Base-by-base conservation (phyloP, 345 rosid species). In the Salix caprea region DNA sequence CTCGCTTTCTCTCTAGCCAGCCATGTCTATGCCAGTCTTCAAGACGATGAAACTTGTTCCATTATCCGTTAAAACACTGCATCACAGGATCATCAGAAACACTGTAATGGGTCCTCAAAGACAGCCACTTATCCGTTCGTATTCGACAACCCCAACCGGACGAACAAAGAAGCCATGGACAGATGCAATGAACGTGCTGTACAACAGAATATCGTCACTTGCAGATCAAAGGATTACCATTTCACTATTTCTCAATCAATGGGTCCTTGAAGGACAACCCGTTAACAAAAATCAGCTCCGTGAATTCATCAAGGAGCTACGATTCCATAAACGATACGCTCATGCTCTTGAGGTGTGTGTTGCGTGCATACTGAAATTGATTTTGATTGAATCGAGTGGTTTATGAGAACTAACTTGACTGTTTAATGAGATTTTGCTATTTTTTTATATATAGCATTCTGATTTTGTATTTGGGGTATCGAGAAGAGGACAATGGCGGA, bases 291-390 rank as follows among this genome's bases (percentile, higher is more conserved):
- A 69, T 4, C 42, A 46, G 1, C 79, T 83, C 66, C 75, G 10
- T 0, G 0, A 1, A 44, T 69, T 79, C 34, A 76, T 88, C 74
- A 81, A 44, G 74, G 70, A 75, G 46, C 65, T 83, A 5, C 75
- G 84, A 14, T 65, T 8, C 48, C 74, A 71, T 42, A 80, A 65
- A 28, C 79, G 87, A 26, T 78, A 73, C 71, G 4, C 65, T 34
- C 89, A 82, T 30, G 91, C 88, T 75, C 89, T 85, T 2, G 78
- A 88, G 86, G 89, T 14, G 21, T 32, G 21, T 6, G 46, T 10
- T 42, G 46, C 46, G 46, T 42, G 46, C 46, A 42, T 42, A 8
- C 21, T 19, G 10, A 19, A 52, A 19, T 52, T 7, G 58, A 9
- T 19, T 52, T 52, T 46, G 52, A 14, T 65, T 26, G 32, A 65